These are phyloP conservation scores for Penicillium griseofulvum DNA, from an alignment of 2,329 filamentous ascomycete genomes.

Conservation along the genomic window DNA sequence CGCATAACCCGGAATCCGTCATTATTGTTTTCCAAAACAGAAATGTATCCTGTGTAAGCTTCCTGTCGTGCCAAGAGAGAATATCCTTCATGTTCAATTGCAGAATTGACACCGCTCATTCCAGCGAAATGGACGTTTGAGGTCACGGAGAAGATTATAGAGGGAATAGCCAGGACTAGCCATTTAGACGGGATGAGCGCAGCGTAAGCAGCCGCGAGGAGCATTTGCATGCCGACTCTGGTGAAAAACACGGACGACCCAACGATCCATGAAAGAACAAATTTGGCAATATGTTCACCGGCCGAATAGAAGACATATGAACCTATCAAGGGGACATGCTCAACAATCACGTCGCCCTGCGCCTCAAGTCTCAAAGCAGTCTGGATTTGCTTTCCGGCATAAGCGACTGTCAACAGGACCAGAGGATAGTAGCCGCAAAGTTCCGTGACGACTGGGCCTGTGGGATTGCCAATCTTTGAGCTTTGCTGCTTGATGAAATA, in stretches of 20 bases:
- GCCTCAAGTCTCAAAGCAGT: slow-evolving; percentile 53
- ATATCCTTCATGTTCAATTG: slow-evolving; percentile 65
- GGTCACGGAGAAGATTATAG: slow-evolving; percentile 60
- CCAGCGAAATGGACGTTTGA: slow-evolving; percentile 72
- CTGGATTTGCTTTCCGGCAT: slow-evolving; percentile 64
- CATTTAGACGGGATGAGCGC: slow-evolving; percentile 67
- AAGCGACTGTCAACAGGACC: slow-evolving; percentile 61
- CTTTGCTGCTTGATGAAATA: slow-evolving; percentile 68
- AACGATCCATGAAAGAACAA: slow-evolving; percentile 50
- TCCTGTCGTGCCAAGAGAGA: slow-evolving; percentile 76
- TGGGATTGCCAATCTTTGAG: slow-evolving; percentile 61
- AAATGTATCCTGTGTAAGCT: slow-evolving; percentile 87
- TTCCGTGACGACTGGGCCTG: slow-evolving; percentile 76
- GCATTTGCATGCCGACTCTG: slow-evolving; percentile 68
- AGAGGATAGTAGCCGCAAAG: slow-evolving; percentile 69
- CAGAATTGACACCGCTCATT: slow-evolving; percentile 62
- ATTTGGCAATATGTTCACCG: slow-evolving; percentile 42
- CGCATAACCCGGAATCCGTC: slow-evolving; percentile 77
- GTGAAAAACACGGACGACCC: slow-evolving; percentile 65
- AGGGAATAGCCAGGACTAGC: slow-evolving; percentile 66
- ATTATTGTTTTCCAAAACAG: slow-evolving; percentile 73
- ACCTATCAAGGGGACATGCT: slow-evolving; percentile 63
- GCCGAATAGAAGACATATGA: slow-evolving; percentile 64
- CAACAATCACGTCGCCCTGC: slow-evolving; percentile 57
- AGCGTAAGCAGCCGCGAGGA: slow-evolving; percentile 64